These are phyloP conservation scores for Penicillium sclerotigenum DNA, from an alignment of 2,329 filamentous ascomycete genomes.

Conservation along the genomic window DNA sequence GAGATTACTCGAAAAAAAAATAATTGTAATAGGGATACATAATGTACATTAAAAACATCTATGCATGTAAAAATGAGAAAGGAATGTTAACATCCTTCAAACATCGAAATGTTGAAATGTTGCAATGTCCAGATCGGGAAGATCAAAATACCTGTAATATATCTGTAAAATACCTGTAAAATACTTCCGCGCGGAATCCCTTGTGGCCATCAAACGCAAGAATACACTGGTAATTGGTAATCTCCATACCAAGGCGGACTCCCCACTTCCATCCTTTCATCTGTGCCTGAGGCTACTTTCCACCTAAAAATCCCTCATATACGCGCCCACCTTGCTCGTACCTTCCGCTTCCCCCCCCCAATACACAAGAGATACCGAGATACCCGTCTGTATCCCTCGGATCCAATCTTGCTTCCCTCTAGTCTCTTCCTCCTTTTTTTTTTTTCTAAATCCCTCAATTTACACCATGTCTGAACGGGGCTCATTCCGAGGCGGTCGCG, in stretches of 20 bases:
- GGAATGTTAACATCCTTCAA: too few relatives aligned
- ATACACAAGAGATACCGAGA: slow-evolving; percentile 1
- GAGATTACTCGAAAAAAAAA: too few relatives aligned
- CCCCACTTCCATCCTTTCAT: not conserved
- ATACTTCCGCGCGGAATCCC: slow-evolving; percentile 9
- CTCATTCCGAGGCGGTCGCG: slow-evolving; percentile 22
- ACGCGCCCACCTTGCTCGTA: slow-evolving; percentile 8
- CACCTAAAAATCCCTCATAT: slow-evolving; percentile 26
- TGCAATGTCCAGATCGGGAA: not conserved
- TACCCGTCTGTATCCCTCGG: not conserved
- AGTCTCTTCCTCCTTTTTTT: slow-evolving; percentile 4
- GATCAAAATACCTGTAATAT: not conserved
- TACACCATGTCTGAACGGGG: slow-evolving; percentile 44
- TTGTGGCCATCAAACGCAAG: not conserved
- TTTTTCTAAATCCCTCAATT: slow-evolving; percentile 48
- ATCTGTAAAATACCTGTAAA: slow-evolving; percentile 1
- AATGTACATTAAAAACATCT: too few relatives aligned
- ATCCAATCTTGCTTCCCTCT: slow-evolving; percentile 6
- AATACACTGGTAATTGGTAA: not conserved
- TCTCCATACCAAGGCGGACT: slow-evolving; percentile 8
- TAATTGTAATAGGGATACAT: not conserved
- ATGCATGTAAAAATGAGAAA: not conserved
- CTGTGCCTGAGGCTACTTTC: not conserved
- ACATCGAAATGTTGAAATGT: too few relatives aligned
- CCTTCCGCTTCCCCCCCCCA: slow-evolving; percentile 12